Conservation (phyloP, 1,284 basidiomycete genomes). For the Puccinia brachypodii region DNA sequence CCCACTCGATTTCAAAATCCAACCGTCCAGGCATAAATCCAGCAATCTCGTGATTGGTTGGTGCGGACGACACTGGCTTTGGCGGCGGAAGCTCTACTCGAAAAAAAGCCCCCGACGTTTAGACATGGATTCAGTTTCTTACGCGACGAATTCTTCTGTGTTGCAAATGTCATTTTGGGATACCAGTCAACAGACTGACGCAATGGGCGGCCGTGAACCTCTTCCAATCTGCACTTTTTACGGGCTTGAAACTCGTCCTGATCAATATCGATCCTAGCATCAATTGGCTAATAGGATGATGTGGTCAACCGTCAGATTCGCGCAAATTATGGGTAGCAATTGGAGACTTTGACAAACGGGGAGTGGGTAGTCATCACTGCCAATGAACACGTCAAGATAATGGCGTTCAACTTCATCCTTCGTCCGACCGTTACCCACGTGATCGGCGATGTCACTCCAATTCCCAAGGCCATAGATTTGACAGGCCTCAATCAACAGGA, state of each 20-base stretch:
- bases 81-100: conserved; percentile 56
- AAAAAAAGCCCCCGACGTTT: conserved; percentile 29
- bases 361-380: conserved; percentile 72
- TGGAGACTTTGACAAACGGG: conserved; percentile 62
- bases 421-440: conserved; percentile 82
- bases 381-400: conserved; percentile 79
- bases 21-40: conserved; percentile 93
- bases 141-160: not conserved
- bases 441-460: conserved; percentile 95
- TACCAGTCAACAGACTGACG: conserved; percentile 54
- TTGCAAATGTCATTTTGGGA: not conserved
- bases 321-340: not conserved
- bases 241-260: conserved; percentile 78
- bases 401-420: conserved; percentile 93
- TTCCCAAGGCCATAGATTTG: conserved; percentile 88
- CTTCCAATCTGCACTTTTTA: conserved; percentile 79
- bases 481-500: conserved; percentile 85
- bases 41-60: conserved; percentile 88
- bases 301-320: not conserved
- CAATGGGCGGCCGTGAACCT: conserved; percentile 60
- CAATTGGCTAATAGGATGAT: conserved; percentile 63
- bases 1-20: conserved; percentile 95
- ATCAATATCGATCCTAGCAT: conserved; percentile 70
- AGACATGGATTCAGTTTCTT: not conserved
- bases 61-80: conserved; percentile 84